phyloP scores from a whole-genome alignment of 306 rosid genomes.

The Arachis stenosperma region DNA sequence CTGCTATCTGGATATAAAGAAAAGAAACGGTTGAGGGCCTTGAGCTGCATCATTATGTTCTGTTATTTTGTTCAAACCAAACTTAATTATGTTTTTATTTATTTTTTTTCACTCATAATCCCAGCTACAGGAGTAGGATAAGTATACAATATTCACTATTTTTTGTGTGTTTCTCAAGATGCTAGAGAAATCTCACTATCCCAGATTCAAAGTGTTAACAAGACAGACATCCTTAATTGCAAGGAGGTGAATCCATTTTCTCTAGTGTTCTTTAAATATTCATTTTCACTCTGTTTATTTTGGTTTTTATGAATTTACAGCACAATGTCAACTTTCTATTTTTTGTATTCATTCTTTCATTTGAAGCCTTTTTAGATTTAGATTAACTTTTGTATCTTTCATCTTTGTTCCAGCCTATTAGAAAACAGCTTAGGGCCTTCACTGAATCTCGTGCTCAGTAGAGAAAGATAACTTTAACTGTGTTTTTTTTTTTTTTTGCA shows the following conservation, averaged over 20 bases:
- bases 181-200: constrained; percentile 73
- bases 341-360: constrained; percentile 25
- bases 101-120: background rate
- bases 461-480: constrained; percentile 69
- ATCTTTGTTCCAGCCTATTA: constrained; percentile 69
- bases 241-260: constrained; percentile 69
- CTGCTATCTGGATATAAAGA: constrained; percentile 80
- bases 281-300: constrained; percentile 22
- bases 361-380: constrained; percentile 9
- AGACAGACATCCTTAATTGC: constrained; percentile 65
- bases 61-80: constrained; percentile 3
- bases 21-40: constrained; percentile 92
- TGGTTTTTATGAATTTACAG: constrained; percentile 21
- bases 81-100: constrained; percentile 15
- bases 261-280: constrained; percentile 31
- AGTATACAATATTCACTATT: constrained; percentile 1
- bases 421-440: constrained; percentile 83
- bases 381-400: constrained; percentile 29
- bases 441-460: constrained; percentile 96
- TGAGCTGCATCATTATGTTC: constrained; percentile 59
- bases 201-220: constrained; percentile 61
- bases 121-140: constrained; percentile 4
- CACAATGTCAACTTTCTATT: constrained; percentile 6
- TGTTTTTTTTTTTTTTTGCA: constrained; percentile 6
- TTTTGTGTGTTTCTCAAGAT: constrained; percentile 62